Base-by-base conservation (phyloP, 441 rosid genomes). In the Raphanus hybrid region DNA sequence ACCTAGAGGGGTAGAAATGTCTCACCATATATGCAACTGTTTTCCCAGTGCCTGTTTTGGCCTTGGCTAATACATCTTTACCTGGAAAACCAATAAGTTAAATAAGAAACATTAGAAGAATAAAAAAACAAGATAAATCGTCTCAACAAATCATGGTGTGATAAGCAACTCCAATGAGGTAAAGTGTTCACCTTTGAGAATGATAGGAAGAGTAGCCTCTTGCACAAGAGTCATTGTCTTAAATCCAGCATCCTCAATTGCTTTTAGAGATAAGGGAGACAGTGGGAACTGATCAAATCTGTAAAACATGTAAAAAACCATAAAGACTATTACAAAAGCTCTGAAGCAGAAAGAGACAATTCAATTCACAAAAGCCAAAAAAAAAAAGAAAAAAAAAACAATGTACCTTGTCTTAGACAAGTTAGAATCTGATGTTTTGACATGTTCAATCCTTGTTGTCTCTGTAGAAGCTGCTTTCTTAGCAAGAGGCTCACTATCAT, bases 21-120 rank as follows among this genome's bases (percentile, higher is more conserved):
- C 93, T 89, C 87, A 91, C 98, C 96, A 94, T 78, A 85, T 92
- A 96, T 2, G 97, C 98, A 32, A 93, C 89, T 3, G 97, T 93
- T 88, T 96, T 96, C 65, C 98, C 99, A 11, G 97, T 93, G 76
- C 99, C 99, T 1, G 98, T 92, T 82, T 85, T 94, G 81, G 98
- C 97, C 87, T 93, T 96, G 65, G 98, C 97, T 70, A 96, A 84
- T 48, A 93, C 96, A 88, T 96, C 99, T 88, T 92, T 96, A 77
- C 97, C 98, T 93, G 81, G 11, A 83, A 64, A 80, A 39, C 29
- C 62, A 70, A 50, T 6, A 50, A 65, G 55, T 65, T 45, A 74
- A 18, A 57, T 39, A 64, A 9, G 8, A 62, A 11, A 34, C 34
- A 32, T 43, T 7, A 73, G 59, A 67, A 60, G 60, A 64, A 2